Evolutionary conservation across 1,284 basidiomycete species (phyloP), one percentile per base, ranked within the genome.

Genomic region (Moesziomyces globuligerus): DNA sequence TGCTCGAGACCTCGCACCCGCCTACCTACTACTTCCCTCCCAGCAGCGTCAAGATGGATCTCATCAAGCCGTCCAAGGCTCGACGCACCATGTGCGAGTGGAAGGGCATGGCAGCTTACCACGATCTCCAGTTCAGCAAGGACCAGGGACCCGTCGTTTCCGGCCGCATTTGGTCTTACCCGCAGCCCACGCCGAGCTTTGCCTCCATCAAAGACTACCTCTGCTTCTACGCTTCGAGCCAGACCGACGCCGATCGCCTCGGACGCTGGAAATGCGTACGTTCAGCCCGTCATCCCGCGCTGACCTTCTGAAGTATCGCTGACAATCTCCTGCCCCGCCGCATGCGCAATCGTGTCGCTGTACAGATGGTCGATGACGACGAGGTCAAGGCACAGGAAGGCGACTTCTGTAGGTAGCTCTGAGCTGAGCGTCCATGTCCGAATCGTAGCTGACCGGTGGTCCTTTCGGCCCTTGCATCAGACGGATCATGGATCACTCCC

Each of bases 61-160:
- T 80, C 20, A 59, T 76, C 42, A 55, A 56, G 23, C 59, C 57
- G 2, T 75, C 74, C 41, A 74, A 67, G 28, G 64, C 78, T n/a
- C 53, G 74, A n/a, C 40, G 61, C 38, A 81, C 76, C 26, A 67
- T 73, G 72, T 81, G 79, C 64, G 79, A 81, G 45, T 81, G 79
- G 79, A 81, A 81, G 59, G 79, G 76, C 1, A 70, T 57, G 65
- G 78, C 78, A 10, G 50, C 53, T 4, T 80, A 80, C 49, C 72
- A 79, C 46, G 78, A 80, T 29, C 55, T 80, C 25, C 52, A 72
- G 36, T 67, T 69, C 29, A 55, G 44, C 56, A 62, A 59, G 18
- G 58, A 70, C 37, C 65, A 56, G 25, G 57, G 54, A 3, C 57
- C 64, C 23, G 49, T 69, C 34, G 64, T 74, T 24, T 23, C 28